Conservation (phyloP, 495 filamentous ascomycete genomes). For the Viridothelium virens region DNA sequence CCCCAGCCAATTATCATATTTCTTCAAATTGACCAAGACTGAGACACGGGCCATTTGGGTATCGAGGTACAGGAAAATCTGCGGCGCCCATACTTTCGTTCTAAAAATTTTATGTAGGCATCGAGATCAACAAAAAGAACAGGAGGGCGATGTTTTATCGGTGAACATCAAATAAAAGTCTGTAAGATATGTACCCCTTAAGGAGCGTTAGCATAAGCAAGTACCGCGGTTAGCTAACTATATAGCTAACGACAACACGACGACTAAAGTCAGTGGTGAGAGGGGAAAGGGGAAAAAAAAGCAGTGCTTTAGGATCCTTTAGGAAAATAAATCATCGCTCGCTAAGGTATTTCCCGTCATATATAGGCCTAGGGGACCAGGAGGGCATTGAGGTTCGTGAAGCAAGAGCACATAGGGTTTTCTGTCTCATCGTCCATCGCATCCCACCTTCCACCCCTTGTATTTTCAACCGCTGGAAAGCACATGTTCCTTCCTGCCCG, state of each 20-base stretch:
- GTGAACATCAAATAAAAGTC: background rate
- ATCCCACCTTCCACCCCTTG: background rate
- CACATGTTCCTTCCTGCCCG: background rate
- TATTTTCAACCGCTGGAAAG: background rate
- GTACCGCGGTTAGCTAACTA: conserved; percentile 2
- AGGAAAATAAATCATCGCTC: conserved; percentile 6
- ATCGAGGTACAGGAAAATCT: no score
- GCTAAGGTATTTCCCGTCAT: conserved; percentile 3
- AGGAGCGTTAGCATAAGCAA: background rate
- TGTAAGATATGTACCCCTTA: background rate
- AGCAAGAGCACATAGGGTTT: conserved; percentile 8
- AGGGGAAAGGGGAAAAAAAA: background rate
- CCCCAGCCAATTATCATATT: no score
- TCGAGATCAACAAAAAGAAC: background rate
- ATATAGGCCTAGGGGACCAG: background rate
- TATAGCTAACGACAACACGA: conserved; percentile 4
- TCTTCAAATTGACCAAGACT: no score
- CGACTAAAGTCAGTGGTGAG: background rate
- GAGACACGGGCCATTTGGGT: no score
- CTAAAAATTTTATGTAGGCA: no score
- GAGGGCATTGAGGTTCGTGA: background rate
- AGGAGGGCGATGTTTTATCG: background rate
- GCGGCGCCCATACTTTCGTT: no score
- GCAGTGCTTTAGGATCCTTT: background rate
- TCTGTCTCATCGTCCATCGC: background rate